These are phyloP conservation scores for Planoprotostelium fungivorum DNA, from an alignment of 78 protist genomes.

Conservation along the genomic window DNA sequence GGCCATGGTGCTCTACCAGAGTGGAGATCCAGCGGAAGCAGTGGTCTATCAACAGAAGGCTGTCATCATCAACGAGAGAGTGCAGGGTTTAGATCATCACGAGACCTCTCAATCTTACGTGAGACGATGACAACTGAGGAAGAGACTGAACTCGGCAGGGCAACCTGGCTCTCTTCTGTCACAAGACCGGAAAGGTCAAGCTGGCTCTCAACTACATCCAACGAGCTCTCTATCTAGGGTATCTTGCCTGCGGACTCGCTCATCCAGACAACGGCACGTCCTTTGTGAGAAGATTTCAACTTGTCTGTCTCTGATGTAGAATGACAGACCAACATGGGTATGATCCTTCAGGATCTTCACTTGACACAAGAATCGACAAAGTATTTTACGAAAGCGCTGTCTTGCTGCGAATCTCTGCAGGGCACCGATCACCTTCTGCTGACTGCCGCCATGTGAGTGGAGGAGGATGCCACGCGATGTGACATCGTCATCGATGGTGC, in stretches of 20 bases:
- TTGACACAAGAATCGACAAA: conserved; percentile 13
- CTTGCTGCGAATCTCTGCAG: conserved; percentile 24
- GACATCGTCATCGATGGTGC: too few relatives aligned
- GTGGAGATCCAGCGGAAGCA: conserved; percentile 25
- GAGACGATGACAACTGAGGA: background rate
- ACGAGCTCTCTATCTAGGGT: conserved; percentile 27
- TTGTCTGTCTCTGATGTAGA: background rate
- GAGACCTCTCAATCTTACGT: conserved; percentile 54
- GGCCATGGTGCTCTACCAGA: conserved; percentile 57
- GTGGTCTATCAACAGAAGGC: conserved; percentile 60
- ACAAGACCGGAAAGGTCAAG: conserved; percentile 18
- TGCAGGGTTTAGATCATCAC: conserved; percentile 49
- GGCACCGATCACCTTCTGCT: conserved; percentile 13
- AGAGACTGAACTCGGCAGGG: background rate
- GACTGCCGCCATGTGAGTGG: background rate
- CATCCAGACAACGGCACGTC: conserved; percentile 53
- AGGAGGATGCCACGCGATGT: background rate
- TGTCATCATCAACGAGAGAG: conserved; percentile 42
- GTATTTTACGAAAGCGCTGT: conserved; percentile 11
- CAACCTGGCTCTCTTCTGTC: conserved; percentile 50
- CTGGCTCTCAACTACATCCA: conserved; percentile 40
- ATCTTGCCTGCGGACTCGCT: conserved; percentile 25
- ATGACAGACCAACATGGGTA: conserved; percentile 12
- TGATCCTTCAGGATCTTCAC: conserved; percentile 28
- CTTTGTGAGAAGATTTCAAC: background rate